Base-by-base conservation (phyloP, 1,284 basidiomycete species). In the Jaminaea rosea region DNA sequence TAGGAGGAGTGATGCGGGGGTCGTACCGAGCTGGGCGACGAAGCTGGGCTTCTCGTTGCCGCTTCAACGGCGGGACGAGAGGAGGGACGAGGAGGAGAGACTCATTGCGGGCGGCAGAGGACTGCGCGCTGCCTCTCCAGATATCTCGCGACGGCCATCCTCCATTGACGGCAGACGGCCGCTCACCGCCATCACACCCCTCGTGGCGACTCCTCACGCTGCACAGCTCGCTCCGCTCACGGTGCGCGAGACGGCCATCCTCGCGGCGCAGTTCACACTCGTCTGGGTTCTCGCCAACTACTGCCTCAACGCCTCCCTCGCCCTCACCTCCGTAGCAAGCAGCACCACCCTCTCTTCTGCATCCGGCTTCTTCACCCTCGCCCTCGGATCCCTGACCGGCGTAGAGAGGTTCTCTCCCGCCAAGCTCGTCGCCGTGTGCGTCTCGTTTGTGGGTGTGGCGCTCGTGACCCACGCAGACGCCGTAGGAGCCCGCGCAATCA, bases 321-420 rank as follows among this genome's bases (percentile, higher is more conserved):
- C 65, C 0, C 51, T 67, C 32, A 73, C 71, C 1, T 65, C 62
- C 3, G 71, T 73, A 7, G 71, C 71, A 3, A 71, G 68, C 39
- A 67, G 67, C 0, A 73, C 71, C 1, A 72, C 69, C 11, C 59
- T 67, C 17, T 67, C 68, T 4, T 90, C 88, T 60, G 89, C 69
- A 9, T 65, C 90, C 87, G 73, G 93, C 3, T 92, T 99, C 76
- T 97, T 97, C 74, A 98, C 93, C 0, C 78, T 98, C 36, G 84
- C 79, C 0, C 78, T 97, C 37, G 93, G 93, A 3, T 80, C 85
- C n/a, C 60, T 90, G 34, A 86, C 88, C 59, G 80, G 81, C 10
- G 87, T 96, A 8, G 94, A 98, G 73, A 78, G 77, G 6, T 77
- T 97, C 52, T 86, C 86, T 0, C 48, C 82, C 1, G 77, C 82